Evolutionary conservation across 2,329 filamentous ascomycete species (phyloP).

Genomic region (Apiospora sp.): DNA sequence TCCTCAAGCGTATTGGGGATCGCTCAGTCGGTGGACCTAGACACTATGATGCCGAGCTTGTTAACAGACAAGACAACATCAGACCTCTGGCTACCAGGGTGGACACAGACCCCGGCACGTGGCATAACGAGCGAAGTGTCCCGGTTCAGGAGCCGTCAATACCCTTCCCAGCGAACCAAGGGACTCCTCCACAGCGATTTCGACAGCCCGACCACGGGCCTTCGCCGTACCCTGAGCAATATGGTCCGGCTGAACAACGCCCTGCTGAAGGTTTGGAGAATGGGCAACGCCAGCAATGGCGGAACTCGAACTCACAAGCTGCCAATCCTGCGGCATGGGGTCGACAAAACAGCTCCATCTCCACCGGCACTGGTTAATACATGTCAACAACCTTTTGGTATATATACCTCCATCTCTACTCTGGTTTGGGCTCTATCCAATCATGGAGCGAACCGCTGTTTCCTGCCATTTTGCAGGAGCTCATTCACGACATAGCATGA

Average conservation of each 20-base stretch:
- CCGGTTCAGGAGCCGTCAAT: conserved; percentile 71
- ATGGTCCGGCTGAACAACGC: conserved; percentile 53
- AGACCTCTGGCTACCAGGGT: conserved; percentile 69
- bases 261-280: conserved; percentile 50
- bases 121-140: conserved; percentile 85
- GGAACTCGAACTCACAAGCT: conserved; percentile 52
- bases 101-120: conserved; percentile 86
- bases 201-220: conserved; percentile 54
- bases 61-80: conserved; percentile 65
- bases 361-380: conserved; percentile 52
- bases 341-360: conserved; percentile 58
- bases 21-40: conserved; percentile 63
- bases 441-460: conserved; percentile 3
- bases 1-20: conserved; percentile 91
- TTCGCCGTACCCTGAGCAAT: conserved; percentile 55
- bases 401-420: conserved; percentile 30
- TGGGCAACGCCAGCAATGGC: conserved; percentile 61
- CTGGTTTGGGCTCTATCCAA: conserved; percentile 34
- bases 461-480: conserved; percentile 16
- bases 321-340: conserved; percentile 48
- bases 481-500: conserved; percentile 39
- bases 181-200: conserved; percentile 57
- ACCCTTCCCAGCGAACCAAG: conserved; percentile 51
- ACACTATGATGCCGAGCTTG: conserved; percentile 68
- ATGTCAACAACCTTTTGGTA: conserved; percentile 14